Conservation (phyloP, 805 yeast species). For the Saccharomycopsis guyanensis region DNA sequence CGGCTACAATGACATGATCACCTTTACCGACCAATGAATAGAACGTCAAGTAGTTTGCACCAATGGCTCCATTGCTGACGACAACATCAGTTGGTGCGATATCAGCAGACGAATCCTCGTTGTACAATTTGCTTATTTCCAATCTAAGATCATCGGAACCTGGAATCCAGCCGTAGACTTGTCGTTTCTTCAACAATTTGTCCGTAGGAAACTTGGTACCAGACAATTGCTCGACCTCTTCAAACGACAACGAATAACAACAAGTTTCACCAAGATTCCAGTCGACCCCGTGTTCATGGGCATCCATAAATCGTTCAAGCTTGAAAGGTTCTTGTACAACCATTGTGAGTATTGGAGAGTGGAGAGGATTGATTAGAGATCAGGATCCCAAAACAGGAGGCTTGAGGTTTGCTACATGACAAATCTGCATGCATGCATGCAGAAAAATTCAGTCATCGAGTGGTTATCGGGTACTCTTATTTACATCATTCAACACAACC, state of each 20-base stretch:
- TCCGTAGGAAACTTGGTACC: conserved; percentile 26
- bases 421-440: no score
- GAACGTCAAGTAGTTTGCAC: conserved; percentile 41
- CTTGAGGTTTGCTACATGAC: no score
- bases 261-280: conserved; percentile 48
- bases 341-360: conserved; percentile 28
- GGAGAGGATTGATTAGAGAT: no score
- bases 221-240: conserved; percentile 30
- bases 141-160: conserved; percentile 37
- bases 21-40: conserved; percentile 37
- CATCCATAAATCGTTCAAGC: conserved; percentile 50
- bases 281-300: conserved; percentile 33
- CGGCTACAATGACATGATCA: conserved; percentile 41
- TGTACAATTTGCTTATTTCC: conserved; percentile 32
- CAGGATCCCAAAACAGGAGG: no score
- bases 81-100: conserved; percentile 37
- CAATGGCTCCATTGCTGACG: conserved; percentile 49
- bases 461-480: no score
- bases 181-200: conserved; percentile 25
- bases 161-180: conserved; percentile 40
- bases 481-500: no score
- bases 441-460: no score
- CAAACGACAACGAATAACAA: conserved; percentile 36
- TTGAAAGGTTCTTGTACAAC: conserved; percentile 39
- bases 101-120: conserved; percentile 22